phyloP scores from a whole-genome alignment of 2,329 filamentous ascomycete species.

The Seiridium unicorne region DNA sequence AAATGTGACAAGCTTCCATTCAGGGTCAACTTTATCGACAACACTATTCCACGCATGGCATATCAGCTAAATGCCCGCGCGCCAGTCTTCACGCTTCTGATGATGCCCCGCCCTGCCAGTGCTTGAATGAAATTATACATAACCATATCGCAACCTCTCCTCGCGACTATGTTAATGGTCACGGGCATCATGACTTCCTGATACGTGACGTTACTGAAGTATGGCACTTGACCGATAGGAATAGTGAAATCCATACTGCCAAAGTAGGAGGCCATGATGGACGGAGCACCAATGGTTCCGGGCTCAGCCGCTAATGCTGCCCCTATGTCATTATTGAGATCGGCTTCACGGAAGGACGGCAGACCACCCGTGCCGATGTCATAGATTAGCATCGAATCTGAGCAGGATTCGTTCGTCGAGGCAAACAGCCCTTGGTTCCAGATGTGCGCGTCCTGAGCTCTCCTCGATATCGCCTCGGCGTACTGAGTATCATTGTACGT shows the following conservation, averaged over 20 bases:
- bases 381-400: constrained; percentile 37
- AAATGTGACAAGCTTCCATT: too few relatives aligned
- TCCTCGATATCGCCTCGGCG: constrained; percentile 20
- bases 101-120: constrained; percentile 34
- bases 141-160: constrained; percentile 40
- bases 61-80: not conserved
- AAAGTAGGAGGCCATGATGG: constrained; percentile 30
- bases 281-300: constrained; percentile 27
- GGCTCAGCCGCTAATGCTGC: constrained; percentile 17
- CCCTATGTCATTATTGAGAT: constrained; percentile 23
- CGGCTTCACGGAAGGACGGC: constrained; percentile 35
- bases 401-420: constrained; percentile 36
- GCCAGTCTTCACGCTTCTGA: constrained; percentile 36
- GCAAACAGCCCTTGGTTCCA: constrained; percentile 25
- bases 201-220: constrained; percentile 35
- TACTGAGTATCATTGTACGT: not conserved
- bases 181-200: constrained; percentile 39
- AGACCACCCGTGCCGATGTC: constrained; percentile 40
- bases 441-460: not conserved
- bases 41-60: too few relatives aligned
- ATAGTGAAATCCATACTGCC: constrained; percentile 38
- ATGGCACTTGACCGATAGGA: constrained; percentile 40
- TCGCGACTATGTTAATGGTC: constrained; percentile 38
- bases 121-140: constrained; percentile 38
- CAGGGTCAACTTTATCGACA: too few relatives aligned